Evolutionary conservation across 164 flowering plant species (phyloP).

Genomic region (Annona squamosa): DNA sequence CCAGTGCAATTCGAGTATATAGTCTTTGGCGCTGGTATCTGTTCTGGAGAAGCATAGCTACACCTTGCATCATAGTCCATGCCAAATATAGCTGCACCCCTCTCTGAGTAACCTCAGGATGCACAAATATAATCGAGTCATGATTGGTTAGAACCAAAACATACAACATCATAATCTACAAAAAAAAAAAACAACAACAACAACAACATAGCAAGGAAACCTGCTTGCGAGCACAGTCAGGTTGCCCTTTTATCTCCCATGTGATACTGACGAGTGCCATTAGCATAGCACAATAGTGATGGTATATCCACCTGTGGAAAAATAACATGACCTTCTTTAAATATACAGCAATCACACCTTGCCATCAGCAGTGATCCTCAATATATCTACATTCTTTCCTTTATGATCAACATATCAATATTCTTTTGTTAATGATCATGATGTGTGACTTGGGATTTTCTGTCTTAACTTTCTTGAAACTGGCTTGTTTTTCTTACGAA

Average conservation of each 20-base stretch:
- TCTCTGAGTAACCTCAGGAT: conserved; percentile 34
- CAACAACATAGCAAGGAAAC: conserved; percentile 23
- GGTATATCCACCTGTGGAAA: conserved; percentile 86
- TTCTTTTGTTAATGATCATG: too few species aligned
- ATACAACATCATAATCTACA: conserved; percentile 7
- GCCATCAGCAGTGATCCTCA: too few species aligned
- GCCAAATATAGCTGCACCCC: conserved; percentile 76
- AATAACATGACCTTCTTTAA: background rate
- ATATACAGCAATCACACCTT: background rate
- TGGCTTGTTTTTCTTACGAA: too few species aligned
- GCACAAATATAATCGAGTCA: too few species aligned
- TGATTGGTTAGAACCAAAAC: background rate
- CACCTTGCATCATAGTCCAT: conserved; percentile 99
- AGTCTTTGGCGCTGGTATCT: conserved; percentile 95
- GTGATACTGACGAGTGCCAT: conserved; percentile 95
- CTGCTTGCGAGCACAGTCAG: conserved; percentile 86
- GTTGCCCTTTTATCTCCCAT: conserved; percentile 91
- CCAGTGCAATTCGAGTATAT: conserved; percentile 96
- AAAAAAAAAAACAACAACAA: background rate
- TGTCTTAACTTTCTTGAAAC: too few species aligned
- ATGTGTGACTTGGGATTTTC: too few species aligned
- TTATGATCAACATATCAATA: too few species aligned
- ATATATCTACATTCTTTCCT: too few species aligned
- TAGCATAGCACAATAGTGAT: conserved; percentile 89
- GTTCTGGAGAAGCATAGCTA: conserved; percentile 95